Percentiles rank a stretch among this genome's conserved stretches.
Conservation (phyloP, 2,329 filamentous ascomycete genomes). For the Coleophoma crateriformis region DNA sequence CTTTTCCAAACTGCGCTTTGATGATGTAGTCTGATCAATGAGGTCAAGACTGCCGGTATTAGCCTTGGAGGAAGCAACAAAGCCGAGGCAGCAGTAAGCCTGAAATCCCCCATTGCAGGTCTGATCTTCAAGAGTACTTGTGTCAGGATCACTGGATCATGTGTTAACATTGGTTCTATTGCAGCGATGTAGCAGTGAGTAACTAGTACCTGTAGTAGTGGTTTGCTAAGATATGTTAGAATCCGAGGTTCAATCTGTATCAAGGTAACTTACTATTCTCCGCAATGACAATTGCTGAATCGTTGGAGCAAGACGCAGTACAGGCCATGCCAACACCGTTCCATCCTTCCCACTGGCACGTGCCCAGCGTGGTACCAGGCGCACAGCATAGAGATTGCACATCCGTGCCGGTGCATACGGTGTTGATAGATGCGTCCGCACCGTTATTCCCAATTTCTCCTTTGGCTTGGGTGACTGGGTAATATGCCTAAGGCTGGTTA, state of each 20-base stretch:
- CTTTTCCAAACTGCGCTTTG: neutral
- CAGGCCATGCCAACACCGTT: slow-evolving; percentile 6
- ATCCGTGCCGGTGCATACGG: slow-evolving; percentile 7
- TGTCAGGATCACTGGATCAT: no score
- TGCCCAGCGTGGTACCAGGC: slow-evolving; percentile 5
- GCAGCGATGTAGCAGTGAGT: neutral
- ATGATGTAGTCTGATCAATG: slow-evolving; percentile 3
- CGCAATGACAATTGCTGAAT: slow-evolving; percentile 2
- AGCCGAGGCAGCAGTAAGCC: slow-evolving; percentile 1
- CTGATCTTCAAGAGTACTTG: neutral
- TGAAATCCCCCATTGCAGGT: slow-evolving; percentile 6
- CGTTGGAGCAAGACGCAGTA: slow-evolving; percentile 4
- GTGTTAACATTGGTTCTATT: no score
- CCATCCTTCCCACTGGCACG: slow-evolving; percentile 7
- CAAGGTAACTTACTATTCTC: slow-evolving; percentile 5
- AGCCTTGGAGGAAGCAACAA: slow-evolving; percentile 7
- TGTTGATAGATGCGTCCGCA: slow-evolving; percentile 1
- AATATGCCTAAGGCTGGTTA: slow-evolving; percentile 3
- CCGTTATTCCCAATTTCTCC: slow-evolving; percentile 2
- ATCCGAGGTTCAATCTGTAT: neutral
- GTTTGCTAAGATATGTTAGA: neutral
- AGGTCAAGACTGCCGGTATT: slow-evolving; percentile 9
- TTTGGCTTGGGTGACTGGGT: slow-evolving; percentile 7
- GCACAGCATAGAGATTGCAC: slow-evolving; percentile 5
- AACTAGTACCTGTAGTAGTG: neutral